phyloP scores from a whole-genome alignment of 257 asterid genomes.

The Gentiana macrophylla region DNA sequence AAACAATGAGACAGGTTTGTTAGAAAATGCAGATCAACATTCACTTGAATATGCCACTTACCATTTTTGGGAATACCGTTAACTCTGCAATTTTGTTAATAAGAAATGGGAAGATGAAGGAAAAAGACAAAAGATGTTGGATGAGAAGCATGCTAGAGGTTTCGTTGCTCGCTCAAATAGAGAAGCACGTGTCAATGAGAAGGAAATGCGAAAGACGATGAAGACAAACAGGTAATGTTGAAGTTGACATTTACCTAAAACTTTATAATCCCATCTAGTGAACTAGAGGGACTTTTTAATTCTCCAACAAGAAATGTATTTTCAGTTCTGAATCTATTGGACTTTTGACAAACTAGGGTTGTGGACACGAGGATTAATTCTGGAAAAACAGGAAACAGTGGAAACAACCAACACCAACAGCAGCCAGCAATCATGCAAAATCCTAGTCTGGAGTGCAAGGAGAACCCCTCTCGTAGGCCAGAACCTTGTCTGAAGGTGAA shows the following conservation, averaged over 20 bases:
- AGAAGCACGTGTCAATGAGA: slow-evolving; percentile 48
- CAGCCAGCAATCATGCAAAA: slow-evolving; percentile 7
- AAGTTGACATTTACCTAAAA: too few relatives aligned
- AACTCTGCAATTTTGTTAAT: slow-evolving; percentile 2
- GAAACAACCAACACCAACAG: slow-evolving; percentile 7
- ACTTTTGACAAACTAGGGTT: slow-evolving; percentile 17
- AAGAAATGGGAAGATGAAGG: slow-evolving; percentile 80
- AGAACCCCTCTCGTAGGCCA: slow-evolving; percentile 1
- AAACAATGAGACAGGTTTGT: slow-evolving; percentile 76
- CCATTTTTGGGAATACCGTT: not conserved
- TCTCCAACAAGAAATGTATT: not conserved
- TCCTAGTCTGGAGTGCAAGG: not conserved
- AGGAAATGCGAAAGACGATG: slow-evolving; percentile 30
- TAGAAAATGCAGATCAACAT: slow-evolving; percentile 1
- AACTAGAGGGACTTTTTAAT: not conserved
- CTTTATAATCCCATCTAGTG: too few relatives aligned
- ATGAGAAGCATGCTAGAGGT: slow-evolving; percentile 81
- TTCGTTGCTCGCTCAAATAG: slow-evolving; percentile 57
- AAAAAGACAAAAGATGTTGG: slow-evolving; percentile 45
- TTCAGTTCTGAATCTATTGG: slow-evolving; percentile 5
- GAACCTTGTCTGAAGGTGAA: not conserved
- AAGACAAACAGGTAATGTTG: slow-evolving; percentile 36
- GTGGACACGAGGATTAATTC: slow-evolving; percentile 9
- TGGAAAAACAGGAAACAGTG: slow-evolving; percentile 10
- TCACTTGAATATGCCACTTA: not conserved